Evolutionary conservation across 805 yeast species (phyloP).

Genomic region (Suhomyces faveliae): DNA sequence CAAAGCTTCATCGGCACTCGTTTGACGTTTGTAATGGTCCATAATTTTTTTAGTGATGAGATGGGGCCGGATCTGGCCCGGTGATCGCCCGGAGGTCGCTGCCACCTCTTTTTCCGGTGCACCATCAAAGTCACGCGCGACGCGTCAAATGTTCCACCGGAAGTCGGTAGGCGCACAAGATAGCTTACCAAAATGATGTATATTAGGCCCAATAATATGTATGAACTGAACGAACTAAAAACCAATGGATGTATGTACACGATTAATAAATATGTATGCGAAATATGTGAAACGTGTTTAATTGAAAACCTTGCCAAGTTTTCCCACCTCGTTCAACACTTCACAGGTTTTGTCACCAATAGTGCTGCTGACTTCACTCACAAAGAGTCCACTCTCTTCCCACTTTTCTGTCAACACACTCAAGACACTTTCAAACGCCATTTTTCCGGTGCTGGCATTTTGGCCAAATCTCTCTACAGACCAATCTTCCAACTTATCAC

Average conservation of each 20-base stretch:
- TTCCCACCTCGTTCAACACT: conserved; percentile 17
- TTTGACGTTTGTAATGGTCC: background rate
- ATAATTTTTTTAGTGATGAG: conserved; percentile 4
- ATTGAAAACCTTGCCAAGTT: conserved; percentile 14
- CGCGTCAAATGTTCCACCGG: background rate
- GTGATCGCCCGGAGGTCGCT: background rate
- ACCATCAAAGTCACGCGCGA: background rate
- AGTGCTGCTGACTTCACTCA: conserved; percentile 24
- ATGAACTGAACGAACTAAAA: background rate
- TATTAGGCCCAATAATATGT: background rate
- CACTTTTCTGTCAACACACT: conserved; percentile 46
- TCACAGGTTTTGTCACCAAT: conserved; percentile 17
- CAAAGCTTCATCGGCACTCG: background rate
- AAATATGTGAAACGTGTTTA: background rate
- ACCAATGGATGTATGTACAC: background rate
- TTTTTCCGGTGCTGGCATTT: conserved; percentile 78
- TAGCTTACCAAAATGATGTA: background rate
- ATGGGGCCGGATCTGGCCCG: conserved; percentile 1
- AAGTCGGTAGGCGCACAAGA: background rate
- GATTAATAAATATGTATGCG: background rate
- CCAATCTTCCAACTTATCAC: conserved; percentile 90
- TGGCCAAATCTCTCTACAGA: conserved; percentile 83
- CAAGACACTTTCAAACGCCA: conserved; percentile 83
- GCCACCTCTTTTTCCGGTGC: background rate
- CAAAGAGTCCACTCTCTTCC: conserved; percentile 40